Conservation (phyloP, 768 basidiomycete species). For the Amyloporia xantha region DNA sequence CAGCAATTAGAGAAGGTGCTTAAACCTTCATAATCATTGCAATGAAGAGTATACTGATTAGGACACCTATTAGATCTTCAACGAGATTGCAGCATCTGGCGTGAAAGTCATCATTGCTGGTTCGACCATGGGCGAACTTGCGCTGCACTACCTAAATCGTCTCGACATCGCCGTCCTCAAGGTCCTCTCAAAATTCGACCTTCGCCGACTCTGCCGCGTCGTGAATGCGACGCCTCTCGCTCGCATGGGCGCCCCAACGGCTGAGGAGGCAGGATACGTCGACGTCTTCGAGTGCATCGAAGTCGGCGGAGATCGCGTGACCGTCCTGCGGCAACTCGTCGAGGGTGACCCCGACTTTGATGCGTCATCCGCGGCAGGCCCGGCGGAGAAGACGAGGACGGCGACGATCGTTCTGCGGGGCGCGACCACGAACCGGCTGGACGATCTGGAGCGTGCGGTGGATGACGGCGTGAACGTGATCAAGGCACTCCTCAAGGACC, state of each 20-base stretch:
- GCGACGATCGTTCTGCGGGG: conserved; percentile 95
- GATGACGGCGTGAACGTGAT: conserved; percentile 98
- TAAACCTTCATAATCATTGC: background rate
- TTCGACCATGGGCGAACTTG: conserved; percentile 89
- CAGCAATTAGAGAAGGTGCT: conserved; percentile 89
- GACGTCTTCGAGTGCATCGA: conserved; percentile 95
- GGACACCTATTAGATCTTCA: conserved; percentile 66
- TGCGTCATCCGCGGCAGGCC: conserved; percentile 23
- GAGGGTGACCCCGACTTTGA: conserved; percentile 62
- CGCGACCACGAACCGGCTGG: conserved; percentile 88
- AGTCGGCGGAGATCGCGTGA: conserved; percentile 96
- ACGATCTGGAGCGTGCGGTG: conserved; percentile 93
- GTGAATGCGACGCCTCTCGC: conserved; percentile 95
- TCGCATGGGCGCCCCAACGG: conserved; percentile 89
- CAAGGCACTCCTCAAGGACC: conserved; percentile 86
- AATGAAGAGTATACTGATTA: background rate
- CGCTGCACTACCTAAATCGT: conserved; percentile 93
- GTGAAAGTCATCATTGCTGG: conserved; percentile 93
- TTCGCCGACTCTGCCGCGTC: conserved; percentile 89
- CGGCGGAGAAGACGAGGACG: conserved; percentile 72
- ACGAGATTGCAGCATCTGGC: conserved; percentile 94
- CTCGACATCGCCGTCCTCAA: conserved; percentile 93
- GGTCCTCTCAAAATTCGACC: conserved; percentile 96
- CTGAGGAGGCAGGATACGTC: conserved; percentile 91
- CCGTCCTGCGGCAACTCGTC: conserved; percentile 82